phyloP scores from a whole-genome alignment of 1,284 basidiomycete genomes.

The Pseudozyma pruni region DNA sequence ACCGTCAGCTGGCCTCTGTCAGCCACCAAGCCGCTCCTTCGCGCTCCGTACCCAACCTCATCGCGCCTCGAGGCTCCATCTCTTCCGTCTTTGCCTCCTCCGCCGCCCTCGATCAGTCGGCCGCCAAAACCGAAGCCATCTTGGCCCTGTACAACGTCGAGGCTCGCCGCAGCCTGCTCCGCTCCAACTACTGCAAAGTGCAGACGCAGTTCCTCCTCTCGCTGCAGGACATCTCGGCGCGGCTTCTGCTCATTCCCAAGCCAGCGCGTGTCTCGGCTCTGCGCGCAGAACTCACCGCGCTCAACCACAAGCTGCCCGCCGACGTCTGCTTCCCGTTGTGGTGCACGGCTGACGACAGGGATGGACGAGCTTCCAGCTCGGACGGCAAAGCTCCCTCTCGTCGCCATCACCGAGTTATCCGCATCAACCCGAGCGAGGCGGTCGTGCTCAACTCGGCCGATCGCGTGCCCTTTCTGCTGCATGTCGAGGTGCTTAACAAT shows the following conservation, averaged over 20 bases:
- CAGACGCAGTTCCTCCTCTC: slow-evolving; percentile 89
- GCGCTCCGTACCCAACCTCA: slow-evolving; percentile 46
- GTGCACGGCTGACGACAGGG: slow-evolving; percentile 72
- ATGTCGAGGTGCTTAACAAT: slow-evolving; percentile 89
- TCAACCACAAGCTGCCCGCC: slow-evolving; percentile 91
- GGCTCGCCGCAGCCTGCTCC: slow-evolving; percentile 52
- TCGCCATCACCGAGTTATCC: slow-evolving; percentile 89
- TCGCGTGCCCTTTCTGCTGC: slow-evolving; percentile 89
- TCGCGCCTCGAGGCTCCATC: slow-evolving; percentile 72
- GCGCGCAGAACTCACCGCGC: slow-evolving; percentile 90
- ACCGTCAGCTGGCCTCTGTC: slow-evolving; percentile 36
- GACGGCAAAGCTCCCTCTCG: slow-evolving; percentile 42
- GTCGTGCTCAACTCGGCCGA: slow-evolving; percentile 99
- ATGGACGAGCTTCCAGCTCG: slow-evolving; percentile 3
- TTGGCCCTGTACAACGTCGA: slow-evolving; percentile 54
- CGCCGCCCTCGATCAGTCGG: slow-evolving; percentile 71
- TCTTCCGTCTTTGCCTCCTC: slow-evolving; percentile 67
- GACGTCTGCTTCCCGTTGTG: slow-evolving; percentile 97
- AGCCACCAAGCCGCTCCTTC: slow-evolving; percentile 35
- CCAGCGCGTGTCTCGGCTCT: slow-evolving; percentile 93
- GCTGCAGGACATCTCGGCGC: slow-evolving; percentile 91
- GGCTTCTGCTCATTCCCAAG: slow-evolving; percentile 89
- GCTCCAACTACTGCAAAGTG: slow-evolving; percentile 80
- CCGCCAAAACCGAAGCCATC: slow-evolving; percentile 47
- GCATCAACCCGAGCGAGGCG: slow-evolving; percentile 96